Evolutionary conservation across 179 eudicot species (phyloP), one percentile per base, ranked within the genome.

Genomic region (Spergularia azorica): DNA sequence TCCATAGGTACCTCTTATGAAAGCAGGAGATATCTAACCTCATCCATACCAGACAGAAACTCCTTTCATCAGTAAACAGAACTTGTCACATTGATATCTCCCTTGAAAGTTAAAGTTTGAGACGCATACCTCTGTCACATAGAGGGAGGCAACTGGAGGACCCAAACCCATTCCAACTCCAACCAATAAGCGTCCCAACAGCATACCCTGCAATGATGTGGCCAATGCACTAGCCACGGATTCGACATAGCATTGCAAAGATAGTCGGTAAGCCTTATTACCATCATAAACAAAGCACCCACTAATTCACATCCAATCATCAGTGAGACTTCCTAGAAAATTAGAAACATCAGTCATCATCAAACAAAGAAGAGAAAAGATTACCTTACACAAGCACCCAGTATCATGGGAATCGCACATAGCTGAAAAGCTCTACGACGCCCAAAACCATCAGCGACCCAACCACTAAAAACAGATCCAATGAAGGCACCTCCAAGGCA

Each of bases 1-100:
- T 72, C 98, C 98, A 79, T 92, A 94, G 74, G 98, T 94, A 71
- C 98, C 98, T 85, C 98, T 87, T 65, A 94, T 90, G 82, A 87
- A 88, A 68, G 97, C 84, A 75, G 98, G 98, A 77, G 98, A 94
- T 76, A 94, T 82, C 98, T 94, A 77, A 21, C 74, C 74, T 50
- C 64, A 48, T 43, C 26, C 77, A 73, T 63, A 39, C 18, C 71
- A 71, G 60, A 67, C 52, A 60, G 20, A 76, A 54, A 68, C 32
- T 51, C 6, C 62, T 21, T 18, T 57, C 4, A 17, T 75, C 54
- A 75, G 9, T 60, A 67, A 55, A 75, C 36, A 32, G 5, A 39
- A n/a, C 15, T 59, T 12, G 39, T 9, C 10, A 71, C 26, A 55
- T 38, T 52, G 14, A 74, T 38, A 17, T n/a, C 16, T 36, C 12